Percentiles rank a stretch among this genome's conserved stretches.
phyloP scores from a whole-genome alignment of 192 early-diverging fungal genomes.

The Backusella liffmaniae region DNA sequence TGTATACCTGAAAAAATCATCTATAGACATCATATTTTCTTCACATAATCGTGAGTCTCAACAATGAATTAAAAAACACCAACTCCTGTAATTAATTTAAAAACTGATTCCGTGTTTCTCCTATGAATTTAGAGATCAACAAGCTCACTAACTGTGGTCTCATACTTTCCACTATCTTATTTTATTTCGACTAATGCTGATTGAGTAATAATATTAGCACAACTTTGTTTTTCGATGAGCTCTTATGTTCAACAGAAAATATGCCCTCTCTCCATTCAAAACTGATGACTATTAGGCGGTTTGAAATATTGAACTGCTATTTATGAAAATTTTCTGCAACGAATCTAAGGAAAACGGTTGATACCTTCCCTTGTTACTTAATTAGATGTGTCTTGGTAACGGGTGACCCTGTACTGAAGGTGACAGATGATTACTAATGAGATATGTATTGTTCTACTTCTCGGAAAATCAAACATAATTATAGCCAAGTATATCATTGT shows the following conservation, averaged over 20 bases:
- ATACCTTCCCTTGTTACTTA: neutral
- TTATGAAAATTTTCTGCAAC: neutral
- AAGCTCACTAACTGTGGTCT: neutral
- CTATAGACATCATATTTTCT: neutral
- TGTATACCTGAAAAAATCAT: neutral
- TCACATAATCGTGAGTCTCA: neutral
- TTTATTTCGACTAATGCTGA: neutral
- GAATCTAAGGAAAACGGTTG: too few species aligned
- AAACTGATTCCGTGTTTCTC: neutral
- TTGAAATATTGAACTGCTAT: neutral
- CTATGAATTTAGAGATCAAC: neutral
- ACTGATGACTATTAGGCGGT: neutral
- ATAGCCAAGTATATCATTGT: neutral
- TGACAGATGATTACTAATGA: neutral
- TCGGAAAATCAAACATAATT: neutral
- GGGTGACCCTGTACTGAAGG: neutral
- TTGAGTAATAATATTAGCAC: neutral
- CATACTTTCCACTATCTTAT: neutral
- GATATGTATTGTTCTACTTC: neutral
- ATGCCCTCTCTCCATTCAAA: neutral
- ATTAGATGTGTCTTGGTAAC: neutral
- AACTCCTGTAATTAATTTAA: conserved; percentile 5
- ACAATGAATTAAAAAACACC: neutral
- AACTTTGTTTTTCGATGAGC: neutral
- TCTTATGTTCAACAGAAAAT: neutral